Evolutionary conservation across 2,329 filamentous ascomycete species (phyloP).

Genomic region (Tolypocladium tundrense): DNA sequence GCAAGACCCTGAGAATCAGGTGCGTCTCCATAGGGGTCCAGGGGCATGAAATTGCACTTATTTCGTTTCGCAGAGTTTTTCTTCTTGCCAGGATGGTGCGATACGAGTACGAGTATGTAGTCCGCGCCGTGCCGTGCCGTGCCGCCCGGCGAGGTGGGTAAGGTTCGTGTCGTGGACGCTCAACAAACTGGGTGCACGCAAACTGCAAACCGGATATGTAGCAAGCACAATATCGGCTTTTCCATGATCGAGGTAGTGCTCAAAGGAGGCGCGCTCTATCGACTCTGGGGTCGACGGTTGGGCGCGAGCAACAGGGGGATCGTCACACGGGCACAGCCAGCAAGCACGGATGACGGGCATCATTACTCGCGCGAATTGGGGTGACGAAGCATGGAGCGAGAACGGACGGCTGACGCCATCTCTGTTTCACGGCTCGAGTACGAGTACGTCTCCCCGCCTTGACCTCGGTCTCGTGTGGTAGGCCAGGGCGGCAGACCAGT

Average conservation of each 20-base stretch:
- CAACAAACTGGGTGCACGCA: neutral
- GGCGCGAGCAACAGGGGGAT: neutral
- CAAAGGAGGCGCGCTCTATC: neutral
- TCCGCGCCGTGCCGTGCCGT: neutral
- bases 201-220: neutral
- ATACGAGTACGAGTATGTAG: neutral
- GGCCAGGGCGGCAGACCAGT: too few species aligned
- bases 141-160: neutral
- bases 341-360: neutral
- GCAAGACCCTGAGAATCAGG: neutral
- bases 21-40: neutral
- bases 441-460: neutral
- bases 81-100: neutral
- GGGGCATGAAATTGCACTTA: neutral
- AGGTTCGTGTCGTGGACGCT: neutral
- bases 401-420: neutral
- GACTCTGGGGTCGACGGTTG: neutral
- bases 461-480: neutral
- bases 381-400: neutral
- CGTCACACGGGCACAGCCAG: neutral
- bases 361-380: neutral
- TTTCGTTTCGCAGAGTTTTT: neutral
- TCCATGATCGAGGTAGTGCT: neutral
- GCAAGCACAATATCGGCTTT: neutral
- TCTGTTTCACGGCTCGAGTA: neutral